Evolutionary conservation across 192 early-diverging fungal species (phyloP), one percentile per base, ranked within the genome.

Genomic region (Fimicolochytrium jonesii): DNA sequence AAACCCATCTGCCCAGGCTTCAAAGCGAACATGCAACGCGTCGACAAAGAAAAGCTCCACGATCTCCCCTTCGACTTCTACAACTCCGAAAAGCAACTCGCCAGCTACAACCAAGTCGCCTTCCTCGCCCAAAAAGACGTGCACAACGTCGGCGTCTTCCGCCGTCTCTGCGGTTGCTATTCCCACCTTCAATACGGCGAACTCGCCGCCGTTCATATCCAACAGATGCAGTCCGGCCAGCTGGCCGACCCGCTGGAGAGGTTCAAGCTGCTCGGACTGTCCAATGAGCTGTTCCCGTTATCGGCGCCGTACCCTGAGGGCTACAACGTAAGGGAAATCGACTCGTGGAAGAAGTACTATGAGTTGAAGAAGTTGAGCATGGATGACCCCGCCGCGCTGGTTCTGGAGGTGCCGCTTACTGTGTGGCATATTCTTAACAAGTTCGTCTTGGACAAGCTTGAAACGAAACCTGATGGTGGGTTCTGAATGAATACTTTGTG

Each of bases 121-220:
- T 78, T 76, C 63, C 63, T 82, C 11, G 65, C 66, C 47, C 52
- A 73, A 33, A 65, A 74, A 6, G 71, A 72, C 9, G 18, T 73
- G 25, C 80, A 82, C 74, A 82, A 82, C 63, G 51, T 74, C 4
- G 80, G 80, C 6, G 65, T 78, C 13, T 82, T 67, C 71, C 66
- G 72, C 29, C 74, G 80, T 36, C 56, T 82, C 3, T 82, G 80
- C 58, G 66, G 60, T 23, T 82, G 80, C 52, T 82, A 71, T 52
- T 48, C 64, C 26, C 59, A 82, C 13, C 25, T 72, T 13, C 66
- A 61, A 5, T 82, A 68, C 59, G 80, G 80, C 41, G 76, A 76
- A 32, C 57, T 82, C 11, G 53, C 67, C 15, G 75, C 46, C 13
- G 58, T 72, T 28, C 46, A 69, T 13, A 61, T 66, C 48, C 71